phyloP scores from a whole-genome alignment of 148 eudicot genomes.

The Agrostemma githago region DNA sequence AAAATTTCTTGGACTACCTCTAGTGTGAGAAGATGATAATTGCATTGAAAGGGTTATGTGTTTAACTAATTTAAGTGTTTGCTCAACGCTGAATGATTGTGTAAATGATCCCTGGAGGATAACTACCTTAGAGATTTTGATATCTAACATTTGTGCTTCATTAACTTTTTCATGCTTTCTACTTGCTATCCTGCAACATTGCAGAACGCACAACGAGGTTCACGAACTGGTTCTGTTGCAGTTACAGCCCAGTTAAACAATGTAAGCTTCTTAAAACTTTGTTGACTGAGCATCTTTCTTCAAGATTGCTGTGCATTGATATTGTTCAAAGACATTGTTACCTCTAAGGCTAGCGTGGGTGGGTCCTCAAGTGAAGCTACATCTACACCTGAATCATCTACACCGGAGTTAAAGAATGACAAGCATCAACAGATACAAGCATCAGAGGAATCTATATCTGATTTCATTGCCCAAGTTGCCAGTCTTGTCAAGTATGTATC shows the following conservation, averaged over 20 bases:
- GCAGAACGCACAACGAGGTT: constrained; percentile 14
- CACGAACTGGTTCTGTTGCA: constrained; percentile 12
- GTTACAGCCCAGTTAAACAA: constrained; percentile 24
- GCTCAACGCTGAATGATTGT: neutral
- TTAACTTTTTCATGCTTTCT: constrained; percentile 1
- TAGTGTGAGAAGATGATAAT: neutral
- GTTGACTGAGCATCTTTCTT: constrained; percentile 8
- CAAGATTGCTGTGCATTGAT: constrained; percentile 15
- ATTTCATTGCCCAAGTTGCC: constrained; percentile 63
- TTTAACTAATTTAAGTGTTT: neutral
- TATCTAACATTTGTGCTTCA: neutral
- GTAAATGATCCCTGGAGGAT: neutral
- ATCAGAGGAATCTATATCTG: constrained; percentile 61
- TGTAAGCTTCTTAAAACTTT: constrained; percentile 23
- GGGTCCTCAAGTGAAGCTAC: constrained; percentile 43
- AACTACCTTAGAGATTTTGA: neutral
- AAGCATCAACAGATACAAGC: constrained; percentile 40
- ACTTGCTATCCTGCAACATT: constrained; percentile 11
- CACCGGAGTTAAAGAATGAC: constrained; percentile 32
- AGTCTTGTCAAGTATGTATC: constrained; percentile 55
- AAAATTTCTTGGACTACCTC: neutral
- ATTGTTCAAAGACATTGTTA: constrained; percentile 17
- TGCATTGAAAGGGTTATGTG: neutral
- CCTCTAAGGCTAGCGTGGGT: constrained; percentile 49
- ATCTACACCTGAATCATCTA: constrained; percentile 29